A percentile compares a stretch with the other conserved stretches of the same genome.
phyloP scores from a whole-genome alignment of 2,329 filamentous ascomycete species.

The Trichophyton benhamiae region DNA sequence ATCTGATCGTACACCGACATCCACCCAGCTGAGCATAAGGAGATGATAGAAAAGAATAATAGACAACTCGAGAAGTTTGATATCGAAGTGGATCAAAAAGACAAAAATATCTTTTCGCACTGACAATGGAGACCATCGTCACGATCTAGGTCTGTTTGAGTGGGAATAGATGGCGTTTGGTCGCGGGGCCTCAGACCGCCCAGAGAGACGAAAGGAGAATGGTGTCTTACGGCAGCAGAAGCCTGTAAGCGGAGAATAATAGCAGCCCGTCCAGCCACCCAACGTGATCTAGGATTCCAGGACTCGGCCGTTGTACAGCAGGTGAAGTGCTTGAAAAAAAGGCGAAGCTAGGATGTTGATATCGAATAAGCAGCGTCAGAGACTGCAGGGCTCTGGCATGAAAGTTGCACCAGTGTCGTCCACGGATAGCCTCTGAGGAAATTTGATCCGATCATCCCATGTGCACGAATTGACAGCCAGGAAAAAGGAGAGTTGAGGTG shows the following conservation, averaged over 20 bases:
- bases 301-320: background rate
- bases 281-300: background rate
- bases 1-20: background rate
- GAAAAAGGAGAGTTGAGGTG: background rate
- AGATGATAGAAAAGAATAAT: background rate
- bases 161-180: background rate
- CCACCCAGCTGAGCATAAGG: background rate
- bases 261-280: background rate
- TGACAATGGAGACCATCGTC: background rate
- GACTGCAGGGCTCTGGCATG: background rate
- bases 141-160: background rate
- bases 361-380: background rate
- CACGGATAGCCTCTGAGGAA: background rate
- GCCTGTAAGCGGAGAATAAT: background rate
- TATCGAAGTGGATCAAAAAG: background rate
- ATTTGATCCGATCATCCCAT: background rate
- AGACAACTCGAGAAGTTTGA: background rate
- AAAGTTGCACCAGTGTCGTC: background rate
- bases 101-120: background rate
- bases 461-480: background rate
- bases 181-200: background rate
- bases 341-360: background rate
- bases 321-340: background rate
- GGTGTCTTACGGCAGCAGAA: background rate
- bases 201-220: background rate